Evolutionary conservation across 2,329 filamentous ascomycete species (phyloP).

Genomic region (Penicillium italicum): DNA sequence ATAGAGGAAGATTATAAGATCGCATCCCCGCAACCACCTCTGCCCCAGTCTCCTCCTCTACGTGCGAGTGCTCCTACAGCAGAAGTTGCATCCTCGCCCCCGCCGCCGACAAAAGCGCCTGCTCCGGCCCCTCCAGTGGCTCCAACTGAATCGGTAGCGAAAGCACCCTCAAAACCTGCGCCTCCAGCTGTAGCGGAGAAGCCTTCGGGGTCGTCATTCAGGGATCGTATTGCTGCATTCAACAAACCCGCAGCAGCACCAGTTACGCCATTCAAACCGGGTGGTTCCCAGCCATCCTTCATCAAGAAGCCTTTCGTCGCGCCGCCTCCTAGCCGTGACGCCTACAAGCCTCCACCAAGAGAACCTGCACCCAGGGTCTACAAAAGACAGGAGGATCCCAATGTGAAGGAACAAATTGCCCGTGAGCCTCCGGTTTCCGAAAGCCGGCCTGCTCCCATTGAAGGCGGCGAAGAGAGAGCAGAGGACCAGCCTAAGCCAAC

Average conservation of each 20-base stretch:
- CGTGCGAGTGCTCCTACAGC: constrained; percentile 24
- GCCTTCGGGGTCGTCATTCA: constrained; percentile 73
- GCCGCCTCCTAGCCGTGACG: constrained; percentile 86
- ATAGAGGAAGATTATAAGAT: constrained; percentile 26
- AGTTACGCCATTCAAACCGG: constrained; percentile 83
- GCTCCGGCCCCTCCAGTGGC: constrained; percentile 26
- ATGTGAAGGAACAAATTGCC: constrained; percentile 33
- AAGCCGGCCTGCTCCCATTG: constrained; percentile 31
- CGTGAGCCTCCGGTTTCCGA: constrained; percentile 36
- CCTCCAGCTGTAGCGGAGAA: constrained; percentile 68
- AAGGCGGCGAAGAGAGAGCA: constrained; percentile 51
- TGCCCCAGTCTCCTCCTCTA: constrained; percentile 23
- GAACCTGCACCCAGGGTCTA: constrained; percentile 76
- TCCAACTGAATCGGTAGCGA: constrained; percentile 36
- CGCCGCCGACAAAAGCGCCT: constrained; percentile 22
- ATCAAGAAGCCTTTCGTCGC: constrained; percentile 97
- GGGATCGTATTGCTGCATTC: constrained; percentile 93
- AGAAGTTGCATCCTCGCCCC: constrained; percentile 27
- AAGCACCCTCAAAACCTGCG: constrained; percentile 54
- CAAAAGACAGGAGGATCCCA: constrained; percentile 79
- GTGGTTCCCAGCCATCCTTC: constrained; percentile 62
- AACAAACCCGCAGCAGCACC: constrained; percentile 85
- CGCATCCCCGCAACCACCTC: constrained; percentile 13
- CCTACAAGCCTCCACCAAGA: constrained; percentile 73
- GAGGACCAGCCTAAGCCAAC: constrained; percentile 88